phyloP scores from a whole-genome alignment of 2,329 filamentous ascomycete genomes.

The Cercospora janseana region DNA sequence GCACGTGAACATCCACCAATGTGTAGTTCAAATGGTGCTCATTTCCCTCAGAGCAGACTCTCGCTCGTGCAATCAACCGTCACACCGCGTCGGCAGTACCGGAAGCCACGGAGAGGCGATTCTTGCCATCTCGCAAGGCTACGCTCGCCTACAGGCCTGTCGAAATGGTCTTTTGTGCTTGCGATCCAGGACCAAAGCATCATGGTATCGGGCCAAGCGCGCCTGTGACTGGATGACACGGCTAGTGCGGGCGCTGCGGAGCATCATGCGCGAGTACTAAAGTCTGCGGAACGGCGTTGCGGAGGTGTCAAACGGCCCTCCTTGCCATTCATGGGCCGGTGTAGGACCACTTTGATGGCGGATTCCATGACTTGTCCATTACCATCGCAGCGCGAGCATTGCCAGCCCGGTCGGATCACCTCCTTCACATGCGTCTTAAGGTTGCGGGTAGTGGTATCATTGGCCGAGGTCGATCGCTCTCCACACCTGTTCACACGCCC shows the following conservation, averaged over 20 bases:
- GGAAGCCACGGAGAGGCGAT: neutral
- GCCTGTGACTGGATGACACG: constrained; percentile 16
- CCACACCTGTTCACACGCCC: constrained; percentile 13
- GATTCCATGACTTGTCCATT: neutral
- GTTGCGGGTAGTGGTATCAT: constrained; percentile 14
- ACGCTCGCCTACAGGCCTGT: constrained; percentile 1
- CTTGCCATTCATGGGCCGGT: constrained; percentile 2
- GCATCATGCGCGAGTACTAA: constrained; percentile 12
- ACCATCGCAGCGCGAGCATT: constrained; percentile 6
- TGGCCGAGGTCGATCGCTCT: constrained; percentile 16
- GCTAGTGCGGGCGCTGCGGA: constrained; percentile 22
- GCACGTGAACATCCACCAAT: neutral
- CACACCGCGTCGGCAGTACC: neutral
- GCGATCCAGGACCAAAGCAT: constrained; percentile 3
- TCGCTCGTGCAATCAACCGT: neutral
- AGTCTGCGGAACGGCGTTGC: constrained; percentile 13
- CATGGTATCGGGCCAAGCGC: constrained; percentile 16
- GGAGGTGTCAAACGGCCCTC: constrained; percentile 4
- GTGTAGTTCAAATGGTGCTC: neutral
- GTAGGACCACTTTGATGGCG: constrained; percentile 13
- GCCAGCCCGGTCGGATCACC: constrained; percentile 6
- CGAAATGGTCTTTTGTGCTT: neutral
- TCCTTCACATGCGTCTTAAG: constrained; percentile 17
- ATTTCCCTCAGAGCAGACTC: neutral
- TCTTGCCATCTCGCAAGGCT: neutral